Conservation (phyloP, 2,329 filamentous ascomycete genomes). For the Metarhizium album region DNA sequence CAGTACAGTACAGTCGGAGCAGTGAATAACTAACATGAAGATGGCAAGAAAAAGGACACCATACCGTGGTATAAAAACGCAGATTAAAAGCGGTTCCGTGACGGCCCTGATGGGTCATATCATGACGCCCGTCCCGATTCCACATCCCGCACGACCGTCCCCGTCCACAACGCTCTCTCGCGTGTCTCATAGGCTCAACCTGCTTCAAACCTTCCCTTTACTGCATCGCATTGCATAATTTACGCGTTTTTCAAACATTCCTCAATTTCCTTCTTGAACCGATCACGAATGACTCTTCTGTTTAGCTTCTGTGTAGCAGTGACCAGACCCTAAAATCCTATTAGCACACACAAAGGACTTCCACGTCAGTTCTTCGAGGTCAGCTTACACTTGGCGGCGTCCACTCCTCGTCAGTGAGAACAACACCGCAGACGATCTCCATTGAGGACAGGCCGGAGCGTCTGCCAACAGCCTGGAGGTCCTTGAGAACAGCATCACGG, state of each 20-base stretch:
- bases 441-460: slow-evolving; percentile 57
- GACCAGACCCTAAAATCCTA: slow-evolving; percentile 37
- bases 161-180: not conserved
- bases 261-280: slow-evolving; percentile 41
- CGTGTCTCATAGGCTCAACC: not conserved
- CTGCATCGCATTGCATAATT: not conserved
- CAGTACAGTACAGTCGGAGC: not conserved
- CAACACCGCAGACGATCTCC: slow-evolving; percentile 66
- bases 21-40: not conserved
- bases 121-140: not conserved
- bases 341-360: slow-evolving; percentile 10
- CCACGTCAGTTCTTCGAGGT: not conserved
- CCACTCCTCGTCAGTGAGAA: slow-evolving; percentile 79
- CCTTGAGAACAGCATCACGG: slow-evolving; percentile 50
- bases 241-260: slow-evolving; percentile 23
- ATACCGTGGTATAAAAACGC: slow-evolving; percentile 3
- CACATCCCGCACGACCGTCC: not conserved
- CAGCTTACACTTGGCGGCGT: slow-evolving; percentile 68
- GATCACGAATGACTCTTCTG: slow-evolving; percentile 38
- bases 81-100: not conserved
- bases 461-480: slow-evolving; percentile 54
- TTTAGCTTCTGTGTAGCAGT: slow-evolving; percentile 54
- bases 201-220: not conserved
- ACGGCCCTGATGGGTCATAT: not conserved
- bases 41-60: not conserved